A percentile compares a stretch with the other conserved stretches of the same genome.
phyloP scores from a whole-genome alignment of 768 basidiomycete species.

The Tulasnella sp. region DNA sequence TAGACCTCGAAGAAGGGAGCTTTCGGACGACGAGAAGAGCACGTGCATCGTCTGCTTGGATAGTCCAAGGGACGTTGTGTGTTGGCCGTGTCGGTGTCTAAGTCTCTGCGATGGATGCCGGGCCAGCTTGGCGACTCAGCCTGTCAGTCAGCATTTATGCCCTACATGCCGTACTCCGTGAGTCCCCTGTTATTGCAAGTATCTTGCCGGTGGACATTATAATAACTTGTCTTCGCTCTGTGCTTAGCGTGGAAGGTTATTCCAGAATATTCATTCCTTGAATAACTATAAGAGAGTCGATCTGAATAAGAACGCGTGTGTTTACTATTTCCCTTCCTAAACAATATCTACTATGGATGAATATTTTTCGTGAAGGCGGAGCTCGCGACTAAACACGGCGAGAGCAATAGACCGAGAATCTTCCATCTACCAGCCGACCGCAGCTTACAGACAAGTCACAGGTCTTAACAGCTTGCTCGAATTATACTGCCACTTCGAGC shows the following conservation, averaged over 20 bases:
- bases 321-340: too few relatives aligned
- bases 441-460: too few relatives aligned
- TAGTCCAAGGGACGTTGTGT: background rate
- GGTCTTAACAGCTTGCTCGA: too few relatives aligned
- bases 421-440: too few relatives aligned
- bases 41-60: constrained; percentile 6
- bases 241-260: constrained; percentile 9
- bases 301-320: background rate
- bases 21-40: background rate
- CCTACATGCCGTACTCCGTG: constrained; percentile 6
- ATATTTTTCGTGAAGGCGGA: too few relatives aligned
- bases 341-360: too few relatives aligned
- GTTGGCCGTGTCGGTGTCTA: constrained; percentile 7
- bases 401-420: too few relatives aligned
- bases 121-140: background rate
- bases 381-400: too few relatives aligned
- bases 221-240: too few relatives aligned
- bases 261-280: constrained; percentile 2
- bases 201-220: background rate
- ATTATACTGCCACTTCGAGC: too few relatives aligned
- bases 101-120: background rate
- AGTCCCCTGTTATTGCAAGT: background rate
- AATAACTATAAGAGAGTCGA: background rate
- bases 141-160: background rate
- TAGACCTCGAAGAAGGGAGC: background rate